Percentiles rank a stretch among this genome's conserved stretches.
Conservation (phyloP, 2,329 filamentous ascomycete genomes). For the Colletotrichum abscissum region DNA sequence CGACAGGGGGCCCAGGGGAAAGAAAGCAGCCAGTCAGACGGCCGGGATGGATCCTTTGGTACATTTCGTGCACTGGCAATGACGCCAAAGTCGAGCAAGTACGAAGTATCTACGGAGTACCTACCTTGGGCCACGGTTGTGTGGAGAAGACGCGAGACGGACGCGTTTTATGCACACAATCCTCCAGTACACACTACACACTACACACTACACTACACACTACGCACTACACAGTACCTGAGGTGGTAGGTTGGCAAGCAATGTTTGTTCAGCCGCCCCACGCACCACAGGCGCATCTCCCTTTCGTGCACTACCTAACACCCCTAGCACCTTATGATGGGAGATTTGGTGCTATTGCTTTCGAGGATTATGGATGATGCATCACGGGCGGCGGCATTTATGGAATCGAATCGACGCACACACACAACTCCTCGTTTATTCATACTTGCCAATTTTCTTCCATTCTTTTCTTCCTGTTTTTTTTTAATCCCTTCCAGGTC, state of each 20-base stretch:
- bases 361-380: conserved; percentile 15
- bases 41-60: not conserved
- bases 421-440: not conserved
- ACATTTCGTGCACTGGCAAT: conserved; percentile 1
- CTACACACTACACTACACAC: too few relatives aligned
- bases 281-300: not conserved
- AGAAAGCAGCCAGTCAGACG: conserved; percentile 14
- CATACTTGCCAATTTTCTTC: not conserved
- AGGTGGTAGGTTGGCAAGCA: too few relatives aligned
- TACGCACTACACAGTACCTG: too few relatives aligned
- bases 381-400: conserved; percentile 27
- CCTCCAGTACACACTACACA: too few relatives aligned
- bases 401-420: not conserved
- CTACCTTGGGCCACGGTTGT: not conserved
- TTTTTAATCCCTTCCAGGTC: not conserved
- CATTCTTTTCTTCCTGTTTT: not conserved
- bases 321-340: not conserved
- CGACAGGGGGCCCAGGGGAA: conserved; percentile 16
- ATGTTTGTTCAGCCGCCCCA: conserved; percentile 14
- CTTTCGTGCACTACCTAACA: not conserved
- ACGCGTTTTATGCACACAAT: conserved; percentile 23
- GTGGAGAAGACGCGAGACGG: conserved; percentile 25
- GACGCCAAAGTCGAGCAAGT: conserved; percentile 32
- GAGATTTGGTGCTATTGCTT: conserved; percentile 11
- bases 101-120: too few relatives aligned